phyloP scores from a whole-genome alignment of 2,329 filamentous ascomycete species.

The Phyllosticta paracitricarpa region DNA sequence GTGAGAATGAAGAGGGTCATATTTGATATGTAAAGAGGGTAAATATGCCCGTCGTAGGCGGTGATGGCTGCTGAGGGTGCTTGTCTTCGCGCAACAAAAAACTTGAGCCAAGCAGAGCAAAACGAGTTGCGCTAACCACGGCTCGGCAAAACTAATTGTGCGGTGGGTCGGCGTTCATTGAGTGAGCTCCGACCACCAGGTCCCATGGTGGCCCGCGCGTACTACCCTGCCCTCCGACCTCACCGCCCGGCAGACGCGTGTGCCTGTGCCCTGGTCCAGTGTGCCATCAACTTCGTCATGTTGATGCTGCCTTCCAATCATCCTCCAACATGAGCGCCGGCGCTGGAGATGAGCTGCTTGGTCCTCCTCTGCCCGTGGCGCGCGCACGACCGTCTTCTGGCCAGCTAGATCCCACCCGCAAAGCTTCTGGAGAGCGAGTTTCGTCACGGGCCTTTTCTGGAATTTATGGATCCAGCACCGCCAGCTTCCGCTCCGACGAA shows the following conservation, averaged over 20 bases:
- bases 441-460: slow-evolving; percentile 51
- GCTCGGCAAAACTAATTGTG: no score
- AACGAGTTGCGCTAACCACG: not conserved
- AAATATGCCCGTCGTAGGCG: slow-evolving; percentile 10
- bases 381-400: slow-evolving; percentile 1
- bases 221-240: no score
- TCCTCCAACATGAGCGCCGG: not conserved
- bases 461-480: slow-evolving; percentile 48
- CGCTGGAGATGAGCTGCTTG: not conserved
- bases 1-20: slow-evolving; percentile 91
- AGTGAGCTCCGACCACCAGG: no score
- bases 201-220: no score
- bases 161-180: no score
- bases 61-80: not conserved
- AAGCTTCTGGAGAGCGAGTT: slow-evolving; percentile 41
- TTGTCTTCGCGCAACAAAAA: slow-evolving; percentile 2
- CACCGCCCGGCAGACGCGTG: not conserved
- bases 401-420: slow-evolving; percentile 2
- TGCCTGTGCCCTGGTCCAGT: not conserved
- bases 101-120: not conserved
- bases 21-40: slow-evolving; percentile 24
- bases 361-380: not conserved
- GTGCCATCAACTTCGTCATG: not conserved
- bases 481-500: slow-evolving; percentile 52
- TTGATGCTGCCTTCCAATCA: not conserved